A percentile compares a stretch with the other conserved stretches of the same genome.
phyloP scores from a whole-genome alignment of 2,329 filamentous ascomycete species.

The Aspergillus ustus region DNA sequence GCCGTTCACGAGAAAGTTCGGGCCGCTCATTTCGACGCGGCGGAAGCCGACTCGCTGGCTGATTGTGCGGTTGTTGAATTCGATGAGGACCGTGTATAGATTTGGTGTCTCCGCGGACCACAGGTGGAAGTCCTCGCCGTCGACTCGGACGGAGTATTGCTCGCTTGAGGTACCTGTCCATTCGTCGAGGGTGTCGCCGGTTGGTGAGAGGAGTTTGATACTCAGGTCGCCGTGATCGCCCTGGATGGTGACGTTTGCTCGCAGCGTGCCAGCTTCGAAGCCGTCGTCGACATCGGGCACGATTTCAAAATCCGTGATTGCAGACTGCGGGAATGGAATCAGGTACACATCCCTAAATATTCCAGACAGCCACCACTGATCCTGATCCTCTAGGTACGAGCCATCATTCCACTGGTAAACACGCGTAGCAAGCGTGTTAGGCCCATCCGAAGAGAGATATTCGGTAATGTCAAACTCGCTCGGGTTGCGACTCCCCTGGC shows the following conservation, averaged over 20 bases:
- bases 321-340: constrained; percentile 53
- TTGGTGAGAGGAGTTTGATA: constrained; percentile 3
- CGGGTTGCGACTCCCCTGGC: constrained; percentile 70
- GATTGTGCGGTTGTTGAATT: constrained; percentile 37
- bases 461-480: constrained; percentile 70
- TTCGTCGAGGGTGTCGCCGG: constrained; percentile 1
- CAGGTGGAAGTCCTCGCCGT: constrained; percentile 62
- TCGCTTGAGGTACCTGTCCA: background rate
- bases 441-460: constrained; percentile 51
- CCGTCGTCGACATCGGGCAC: constrained; percentile 51
- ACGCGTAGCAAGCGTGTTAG: constrained; percentile 60
- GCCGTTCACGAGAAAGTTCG: constrained; percentile 61
- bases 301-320: constrained; percentile 10
- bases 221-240: constrained; percentile 39
- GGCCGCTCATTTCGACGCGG: constrained; percentile 65
- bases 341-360: constrained; percentile 72
- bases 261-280: constrained; percentile 51
- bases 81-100: constrained; percentile 61
- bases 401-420: constrained; percentile 74
- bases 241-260: constrained; percentile 57
- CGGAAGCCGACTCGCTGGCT: constrained; percentile 66
- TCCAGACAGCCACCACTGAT: constrained; percentile 70
- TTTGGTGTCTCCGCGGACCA: constrained; percentile 72
- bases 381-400: constrained; percentile 70
- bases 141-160: constrained; percentile 43